These are phyloP conservation scores for Plenodomus lindquistii DNA, from an alignment of 2,329 filamentous ascomycete species.

Conservation along the genomic window DNA sequence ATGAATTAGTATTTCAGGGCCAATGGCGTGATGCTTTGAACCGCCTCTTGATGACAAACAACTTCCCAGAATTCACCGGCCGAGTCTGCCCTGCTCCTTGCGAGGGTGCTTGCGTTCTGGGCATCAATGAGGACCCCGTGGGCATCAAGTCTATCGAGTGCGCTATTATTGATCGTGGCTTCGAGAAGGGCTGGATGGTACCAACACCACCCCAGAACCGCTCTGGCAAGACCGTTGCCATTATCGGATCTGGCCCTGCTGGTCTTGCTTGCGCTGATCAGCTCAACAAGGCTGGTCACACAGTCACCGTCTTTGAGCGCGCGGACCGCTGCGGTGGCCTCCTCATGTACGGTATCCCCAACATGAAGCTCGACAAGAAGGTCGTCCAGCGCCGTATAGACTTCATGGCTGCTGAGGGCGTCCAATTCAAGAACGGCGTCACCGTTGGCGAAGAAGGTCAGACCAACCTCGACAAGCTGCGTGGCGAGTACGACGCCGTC, in stretches of 20 bases:
- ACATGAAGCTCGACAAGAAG: constrained; percentile 99
- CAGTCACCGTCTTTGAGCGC: constrained; percentile 89
- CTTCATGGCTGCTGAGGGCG: constrained; percentile 88
- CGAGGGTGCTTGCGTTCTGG: constrained; percentile 92
- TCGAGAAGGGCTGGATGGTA: constrained; percentile 98
- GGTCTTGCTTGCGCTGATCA: constrained; percentile 91
- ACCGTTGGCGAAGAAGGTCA: constrained; percentile 77
- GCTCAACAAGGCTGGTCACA: constrained; percentile 89
- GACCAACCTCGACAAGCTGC: constrained; percentile 70
- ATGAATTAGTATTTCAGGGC: constrained; percentile 67
- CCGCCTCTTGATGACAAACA: constrained; percentile 92
- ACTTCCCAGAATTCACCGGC: constrained; percentile 97
- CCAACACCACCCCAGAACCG: constrained; percentile 76
- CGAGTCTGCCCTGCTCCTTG: constrained; percentile 96
- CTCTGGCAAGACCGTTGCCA: constrained; percentile 83
- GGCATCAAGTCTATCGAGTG: constrained; percentile 99
- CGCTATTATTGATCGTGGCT: constrained; percentile 95
- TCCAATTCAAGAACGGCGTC: constrained; percentile 78
- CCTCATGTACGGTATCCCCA: constrained; percentile 97
- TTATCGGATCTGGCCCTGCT: constrained; percentile 90
- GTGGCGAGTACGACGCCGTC: constrained; percentile 76
- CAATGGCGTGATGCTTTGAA: constrained; percentile 93
- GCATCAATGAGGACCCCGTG: constrained; percentile 95
- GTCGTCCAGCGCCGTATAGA: constrained; percentile 94
- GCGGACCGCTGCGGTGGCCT: constrained; percentile 88